Evolutionary conservation across 2,329 filamentous ascomycete species (phyloP).

Genomic region (Fusarium sororula): DNA sequence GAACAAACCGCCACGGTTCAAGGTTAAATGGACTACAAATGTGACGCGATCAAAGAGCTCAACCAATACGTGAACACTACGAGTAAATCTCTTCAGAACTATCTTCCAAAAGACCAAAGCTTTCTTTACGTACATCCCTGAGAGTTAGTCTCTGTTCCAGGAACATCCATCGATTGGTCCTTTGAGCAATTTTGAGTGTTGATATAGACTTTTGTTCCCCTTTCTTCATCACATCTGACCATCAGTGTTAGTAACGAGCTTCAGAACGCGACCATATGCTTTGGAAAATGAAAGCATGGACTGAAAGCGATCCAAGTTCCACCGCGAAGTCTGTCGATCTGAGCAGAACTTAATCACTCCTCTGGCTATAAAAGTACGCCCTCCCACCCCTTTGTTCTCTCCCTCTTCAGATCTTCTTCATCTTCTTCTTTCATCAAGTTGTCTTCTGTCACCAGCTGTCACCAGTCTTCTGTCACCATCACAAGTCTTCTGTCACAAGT

Average conservation of each 20-base stretch:
- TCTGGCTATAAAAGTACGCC: not conserved
- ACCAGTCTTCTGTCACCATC: not conserved
- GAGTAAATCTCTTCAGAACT: fast-evolving
- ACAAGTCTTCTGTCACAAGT: not conserved
- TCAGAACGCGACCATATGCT: not conserved
- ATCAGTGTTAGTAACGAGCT: no score
- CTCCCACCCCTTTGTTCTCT: not conserved
- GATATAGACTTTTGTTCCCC: not conserved
- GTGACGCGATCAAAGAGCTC: not conserved
- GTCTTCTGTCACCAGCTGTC: not conserved
- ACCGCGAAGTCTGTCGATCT: not conserved
- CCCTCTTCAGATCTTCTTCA: not conserved
- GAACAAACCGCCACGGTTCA: not conserved
- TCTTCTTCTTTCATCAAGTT: not conserved
- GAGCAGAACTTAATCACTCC: not conserved
- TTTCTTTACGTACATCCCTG: no score
- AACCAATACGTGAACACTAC: not conserved
- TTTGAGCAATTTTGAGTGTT: not conserved
- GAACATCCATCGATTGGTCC: not conserved
- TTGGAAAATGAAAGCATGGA: not conserved
- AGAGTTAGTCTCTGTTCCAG: not conserved
- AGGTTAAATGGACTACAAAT: not conserved
- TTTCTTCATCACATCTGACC: not conserved
- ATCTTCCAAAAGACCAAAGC: no score
- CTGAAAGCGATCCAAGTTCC: not conserved